phyloP scores from a whole-genome alignment of 1,139 yeast genomes.

The Kurtzmaniella quercitrusa region DNA sequence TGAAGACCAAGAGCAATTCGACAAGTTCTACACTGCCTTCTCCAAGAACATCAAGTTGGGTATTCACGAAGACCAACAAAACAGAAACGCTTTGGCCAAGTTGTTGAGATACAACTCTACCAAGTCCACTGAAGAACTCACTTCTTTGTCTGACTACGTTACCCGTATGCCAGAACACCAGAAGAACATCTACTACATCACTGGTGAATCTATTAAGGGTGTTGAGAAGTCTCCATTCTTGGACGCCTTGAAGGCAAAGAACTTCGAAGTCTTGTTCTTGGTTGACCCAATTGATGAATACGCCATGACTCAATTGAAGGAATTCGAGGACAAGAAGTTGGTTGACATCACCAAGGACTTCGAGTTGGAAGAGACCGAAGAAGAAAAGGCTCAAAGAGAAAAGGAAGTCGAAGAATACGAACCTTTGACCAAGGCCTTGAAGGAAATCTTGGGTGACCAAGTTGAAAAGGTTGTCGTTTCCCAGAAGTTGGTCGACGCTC shows the following conservation, averaged over 20 bases:
- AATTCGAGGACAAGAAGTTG: slow-evolving; percentile 97
- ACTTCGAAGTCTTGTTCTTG: slow-evolving; percentile 95
- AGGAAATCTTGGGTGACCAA: slow-evolving; percentile 96
- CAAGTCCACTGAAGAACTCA: slow-evolving; percentile 88
- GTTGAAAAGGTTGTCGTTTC: slow-evolving; percentile 99
- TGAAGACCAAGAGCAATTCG: slow-evolving; percentile 98
- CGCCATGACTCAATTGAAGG: slow-evolving; percentile 99
- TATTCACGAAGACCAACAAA: slow-evolving; percentile 98
- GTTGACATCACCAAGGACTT: slow-evolving; percentile 99
- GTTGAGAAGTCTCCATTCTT: slow-evolving; percentile 99
- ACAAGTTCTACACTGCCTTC: slow-evolving; percentile 97
- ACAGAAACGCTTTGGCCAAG: slow-evolving; percentile 94
- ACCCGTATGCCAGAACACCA: slow-evolving; percentile 99
- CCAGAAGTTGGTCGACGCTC: slow-evolving; percentile 95
- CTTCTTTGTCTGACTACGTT: slow-evolving; percentile 94
- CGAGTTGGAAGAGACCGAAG: slow-evolving; percentile 98
- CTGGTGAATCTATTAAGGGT: slow-evolving; percentile 98
- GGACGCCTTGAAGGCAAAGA: slow-evolving; percentile 97
- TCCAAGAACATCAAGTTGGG: slow-evolving; percentile 98
- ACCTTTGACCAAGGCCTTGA: slow-evolving; percentile 90
- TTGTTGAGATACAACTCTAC: slow-evolving; percentile 96
- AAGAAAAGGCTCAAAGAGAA: slow-evolving; percentile 93
- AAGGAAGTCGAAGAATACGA: slow-evolving; percentile 89
- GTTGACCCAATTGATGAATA: slow-evolving; percentile 99
- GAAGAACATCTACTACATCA: slow-evolving; percentile 98